Conservation (phyloP, 2,329 filamentous ascomycete genomes). For the Thelonectria rubi region DNA sequence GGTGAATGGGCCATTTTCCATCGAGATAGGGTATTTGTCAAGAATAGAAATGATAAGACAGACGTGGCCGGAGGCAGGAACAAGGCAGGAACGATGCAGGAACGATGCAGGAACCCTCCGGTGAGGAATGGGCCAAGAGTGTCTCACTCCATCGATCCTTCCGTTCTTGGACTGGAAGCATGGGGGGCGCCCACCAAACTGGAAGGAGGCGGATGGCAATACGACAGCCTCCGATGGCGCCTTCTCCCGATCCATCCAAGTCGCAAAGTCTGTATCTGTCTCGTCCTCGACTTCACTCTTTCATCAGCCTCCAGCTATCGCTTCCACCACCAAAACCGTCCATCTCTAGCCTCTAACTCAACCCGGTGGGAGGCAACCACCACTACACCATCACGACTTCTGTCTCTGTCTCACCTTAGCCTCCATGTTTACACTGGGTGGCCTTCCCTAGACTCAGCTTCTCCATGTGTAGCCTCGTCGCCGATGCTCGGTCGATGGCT, state of each 20-base stretch:
- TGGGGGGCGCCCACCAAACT: neutral
- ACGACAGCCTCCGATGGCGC: neutral
- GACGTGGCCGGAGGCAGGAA: neutral
- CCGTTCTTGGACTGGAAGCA: neutral
- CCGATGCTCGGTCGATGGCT: neutral
- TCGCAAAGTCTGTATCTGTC: slow-evolving; percentile 1
- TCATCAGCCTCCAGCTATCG: too few species aligned
- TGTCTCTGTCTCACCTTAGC: neutral
- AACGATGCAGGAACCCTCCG: neutral
- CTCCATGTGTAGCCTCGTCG: neutral
- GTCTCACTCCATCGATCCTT: slow-evolving; percentile 3
- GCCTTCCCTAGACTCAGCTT: neutral
- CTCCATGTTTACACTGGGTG: neutral
- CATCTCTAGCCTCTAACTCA: too few species aligned
- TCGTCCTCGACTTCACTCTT: neutral
- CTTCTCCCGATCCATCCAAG: neutral
- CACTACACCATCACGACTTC: neutral
- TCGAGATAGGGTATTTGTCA: neutral
- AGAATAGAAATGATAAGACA: too few species aligned
- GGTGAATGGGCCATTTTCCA: neutral
- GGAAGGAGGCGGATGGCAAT: neutral
- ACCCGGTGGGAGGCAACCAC: neutral
- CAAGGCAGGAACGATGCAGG: neutral
- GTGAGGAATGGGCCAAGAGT: neutral
- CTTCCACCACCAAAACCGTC: too few species aligned